Evolutionary conservation across 441 rosid species (phyloP), one percentile per base, ranked within the genome.

Genomic region (Lepidium campestre): DNA sequence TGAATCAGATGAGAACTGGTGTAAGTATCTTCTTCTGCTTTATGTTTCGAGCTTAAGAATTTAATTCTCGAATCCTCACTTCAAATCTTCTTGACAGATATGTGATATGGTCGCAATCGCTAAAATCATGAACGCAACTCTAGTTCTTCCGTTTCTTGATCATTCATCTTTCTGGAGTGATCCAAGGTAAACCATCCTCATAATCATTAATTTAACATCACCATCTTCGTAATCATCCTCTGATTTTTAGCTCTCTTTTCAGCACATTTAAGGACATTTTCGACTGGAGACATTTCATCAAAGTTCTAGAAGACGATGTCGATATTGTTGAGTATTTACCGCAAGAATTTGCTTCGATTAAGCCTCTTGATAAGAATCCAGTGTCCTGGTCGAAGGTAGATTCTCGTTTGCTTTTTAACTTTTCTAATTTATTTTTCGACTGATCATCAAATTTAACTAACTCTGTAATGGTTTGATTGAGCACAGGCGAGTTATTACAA

Each of bases 1-100:
- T 94, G 79, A 94, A 94, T 80, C 98, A 91, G 71, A 94, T 94
- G 98, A 86, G 98, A 82, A 86, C 91, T 39, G 98, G 98, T 46
- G 99, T 91, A 79, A 77, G 90, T 79, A 53, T 65, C 46, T 46
- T 62, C 49, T 40, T 19, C 56, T 53, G 17, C 11, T 50, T 67
- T 41, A 22, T 13, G 19, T 48, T 15, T 62, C 10, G 67, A 52
- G 6, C 7, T 18, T 11, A 19, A 11, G 1, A 2, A 52, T 23
- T 32, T 7, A 29, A 7, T 5, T 32, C 45, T 55, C 56, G 10
- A 29, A 31, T 58, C 61, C 55, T 62, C 34, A 61, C 23, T 11
- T 55, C 11, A 9, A 6, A 32, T 34, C 31, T 22, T 29, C 10
- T 17, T 45, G 20, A 70, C 83, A 88, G 91, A 85, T 88, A 48